A percentile compares a stretch with the other conserved stretches of the same genome.
phyloP scores from a whole-genome alignment of 495 filamentous ascomycete genomes.

The Cenococcum geophilum region DNA sequence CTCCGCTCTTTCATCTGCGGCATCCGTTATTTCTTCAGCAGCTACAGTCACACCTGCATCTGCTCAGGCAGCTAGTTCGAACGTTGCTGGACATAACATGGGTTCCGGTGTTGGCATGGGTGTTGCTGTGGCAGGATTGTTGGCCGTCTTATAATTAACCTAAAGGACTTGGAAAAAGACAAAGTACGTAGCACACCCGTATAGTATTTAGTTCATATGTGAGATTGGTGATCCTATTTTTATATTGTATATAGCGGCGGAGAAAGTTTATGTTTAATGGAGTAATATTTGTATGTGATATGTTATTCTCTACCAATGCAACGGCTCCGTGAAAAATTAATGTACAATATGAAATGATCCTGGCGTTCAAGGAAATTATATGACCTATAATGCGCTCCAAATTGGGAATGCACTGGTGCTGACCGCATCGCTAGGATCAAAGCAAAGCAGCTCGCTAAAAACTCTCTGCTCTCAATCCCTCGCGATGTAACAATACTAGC shows the following conservation, averaged over 20 bases:
- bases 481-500: background rate
- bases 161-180: background rate
- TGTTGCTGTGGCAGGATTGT: slow-evolving; percentile 26
- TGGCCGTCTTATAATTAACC: slow-evolving; percentile 26
- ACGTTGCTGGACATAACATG: slow-evolving; percentile 16
- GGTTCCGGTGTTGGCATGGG: slow-evolving; percentile 24
- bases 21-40: slow-evolving; percentile 28
- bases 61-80: slow-evolving; percentile 10
- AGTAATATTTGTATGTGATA: no score
- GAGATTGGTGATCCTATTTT: no score
- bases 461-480: background rate
- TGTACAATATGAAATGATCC: no score
- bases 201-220: background rate
- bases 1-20: slow-evolving; percentile 11
- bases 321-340: no score
- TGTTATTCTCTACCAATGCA: no score
- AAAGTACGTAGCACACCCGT: background rate
- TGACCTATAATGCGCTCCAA: no score
- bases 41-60: slow-evolving; percentile 9
- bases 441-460: background rate
- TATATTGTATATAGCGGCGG: no score
- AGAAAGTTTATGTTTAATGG: no score
- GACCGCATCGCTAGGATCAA: background rate
- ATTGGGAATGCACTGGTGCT: no score
- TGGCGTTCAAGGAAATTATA: no score